Evolutionary conservation across 2,329 filamentous ascomycete species (phyloP).

Genomic region (Triangularia setosa): DNA sequence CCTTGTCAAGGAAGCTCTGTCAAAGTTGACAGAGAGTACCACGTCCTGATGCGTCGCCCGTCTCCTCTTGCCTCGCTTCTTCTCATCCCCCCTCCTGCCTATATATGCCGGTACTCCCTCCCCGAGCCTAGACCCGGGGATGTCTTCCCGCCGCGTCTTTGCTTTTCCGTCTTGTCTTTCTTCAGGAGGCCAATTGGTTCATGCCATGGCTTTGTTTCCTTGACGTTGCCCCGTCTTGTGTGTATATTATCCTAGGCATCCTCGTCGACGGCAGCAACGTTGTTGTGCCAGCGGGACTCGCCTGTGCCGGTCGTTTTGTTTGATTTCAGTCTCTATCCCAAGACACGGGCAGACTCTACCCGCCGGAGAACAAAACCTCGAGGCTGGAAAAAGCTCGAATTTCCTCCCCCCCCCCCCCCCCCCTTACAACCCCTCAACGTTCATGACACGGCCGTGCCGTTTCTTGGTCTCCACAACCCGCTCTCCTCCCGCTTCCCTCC

Average conservation of each 20-base stretch:
- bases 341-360: background rate
- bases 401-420: background rate
- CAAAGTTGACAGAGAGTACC: constrained; percentile 13
- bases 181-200: constrained; percentile 33
- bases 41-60: constrained; percentile 10
- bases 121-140: constrained; percentile 34
- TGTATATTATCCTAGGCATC: constrained; percentile 23
- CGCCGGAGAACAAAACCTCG: background rate
- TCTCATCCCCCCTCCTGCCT: constrained; percentile 29
- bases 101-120: constrained; percentile 45
- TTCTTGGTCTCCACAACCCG: constrained; percentile 10
- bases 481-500: constrained; percentile 14
- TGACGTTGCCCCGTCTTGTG: constrained; percentile 28
- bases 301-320: constrained; percentile 25
- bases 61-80: constrained; percentile 20
- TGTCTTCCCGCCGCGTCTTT: constrained; percentile 24
- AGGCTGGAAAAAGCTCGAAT: background rate
- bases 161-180: constrained; percentile 30
- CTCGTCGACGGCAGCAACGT: constrained; percentile 11
- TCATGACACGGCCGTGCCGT: constrained; percentile 22
- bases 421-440: constrained; percentile 6
- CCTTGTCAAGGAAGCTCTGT: constrained; percentile 4
- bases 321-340: constrained; percentile 10
- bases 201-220: constrained; percentile 41
- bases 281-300: constrained; percentile 13